Base-by-base conservation (phyloP, 768 basidiomycete species). In the Butyriboletus loyo region DNA sequence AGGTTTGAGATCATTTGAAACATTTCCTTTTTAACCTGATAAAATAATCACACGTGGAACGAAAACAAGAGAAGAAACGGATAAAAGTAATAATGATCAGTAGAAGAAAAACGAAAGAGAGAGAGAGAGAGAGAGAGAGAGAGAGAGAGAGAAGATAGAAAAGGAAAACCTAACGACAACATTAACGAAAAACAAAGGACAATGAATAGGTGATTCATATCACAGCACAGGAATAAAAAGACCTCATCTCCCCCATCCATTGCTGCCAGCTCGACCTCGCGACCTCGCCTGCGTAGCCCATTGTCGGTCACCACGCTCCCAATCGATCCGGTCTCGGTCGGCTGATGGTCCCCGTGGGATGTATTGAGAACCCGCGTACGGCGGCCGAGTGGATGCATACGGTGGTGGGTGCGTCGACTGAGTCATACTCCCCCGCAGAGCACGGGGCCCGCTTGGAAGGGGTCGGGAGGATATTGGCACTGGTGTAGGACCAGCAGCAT, bases 311-410 rank as follows among this genome's bases (percentile, higher is more conserved):
- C 73, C 71, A n/a, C 75, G 66, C 15, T 78, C 77, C 67, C 76
- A 69, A 17, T 78, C 79, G 14, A 57, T 52, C 14, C 78, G 66
- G 21, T 82, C 80, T 3, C 81, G 72, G 58, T 81, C 81, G 2
- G 77, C 78, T 10, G 75, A 77, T 3, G 79, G 81, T 5, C 78
- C 80, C 1, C 81, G 73, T 31, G 81, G 79, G 5, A 74, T 70
- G 40, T 73, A 69, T 36, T 70, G 72, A 41, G 72, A 63, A 27
- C 67, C 60, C 14, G 51, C 35, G 11, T 61, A 63, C 22, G 67
- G 53, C 46, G 66, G 62, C 38, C 58, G 60, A 43, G 37, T 25
- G 9, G 61, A 47, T 25, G 49, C 34, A 37, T 58, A 64, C 2
- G 63, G 38, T 1, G 59, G 53, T 25, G 65, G 34, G 36, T 67